Conservation (phyloP, 805 yeast species). For the Maudiozyma pseudohumilis region DNA sequence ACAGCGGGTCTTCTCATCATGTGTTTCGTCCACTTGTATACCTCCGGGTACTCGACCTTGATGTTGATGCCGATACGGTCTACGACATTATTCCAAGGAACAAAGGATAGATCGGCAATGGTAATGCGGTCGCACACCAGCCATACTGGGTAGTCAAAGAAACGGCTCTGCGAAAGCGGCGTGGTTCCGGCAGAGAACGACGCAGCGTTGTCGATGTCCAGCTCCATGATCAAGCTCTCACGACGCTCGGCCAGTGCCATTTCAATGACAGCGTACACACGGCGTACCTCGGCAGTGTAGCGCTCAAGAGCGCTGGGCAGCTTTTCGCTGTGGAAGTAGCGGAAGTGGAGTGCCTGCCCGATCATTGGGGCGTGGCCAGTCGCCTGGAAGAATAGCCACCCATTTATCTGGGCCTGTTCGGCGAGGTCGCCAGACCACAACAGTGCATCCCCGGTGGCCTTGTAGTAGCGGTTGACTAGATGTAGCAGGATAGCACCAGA, state of each 20-base stretch:
- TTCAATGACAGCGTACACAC: constrained; percentile 89
- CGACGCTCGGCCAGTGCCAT: constrained; percentile 91
- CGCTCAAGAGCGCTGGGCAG: constrained; percentile 86
- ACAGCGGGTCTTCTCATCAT: constrained; percentile 96
- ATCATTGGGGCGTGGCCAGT: constrained; percentile 99
- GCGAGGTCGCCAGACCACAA: constrained; percentile 65
- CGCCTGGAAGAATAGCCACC: constrained; percentile 92
- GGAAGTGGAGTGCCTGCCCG: constrained; percentile 91
- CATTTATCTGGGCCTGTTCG: constrained; percentile 74
- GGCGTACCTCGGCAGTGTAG: constrained; percentile 82
- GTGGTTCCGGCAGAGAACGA: constrained; percentile 83
- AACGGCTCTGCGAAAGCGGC: constrained; percentile 73
- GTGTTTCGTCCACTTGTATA: constrained; percentile 87
- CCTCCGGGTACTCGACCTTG: constrained; percentile 85
- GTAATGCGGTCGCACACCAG: constrained; percentile 76
- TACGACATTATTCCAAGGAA: constrained; percentile 95
- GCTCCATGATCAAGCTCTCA: constrained; percentile 80
- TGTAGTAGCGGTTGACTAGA: constrained; percentile 56
- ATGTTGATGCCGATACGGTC: constrained; percentile 85
- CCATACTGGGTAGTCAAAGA: constrained; percentile 93
- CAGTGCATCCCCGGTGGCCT: constrained; percentile 57
- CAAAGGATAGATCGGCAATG: constrained; percentile 85
- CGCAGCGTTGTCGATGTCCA: constrained; percentile 80
- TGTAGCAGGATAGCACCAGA: constrained; percentile 86
- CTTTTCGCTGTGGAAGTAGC: constrained; percentile 77